Evolutionary conservation across 2,329 filamentous ascomycete species (phyloP).

Genomic region (Zalaria sp.): DNA sequence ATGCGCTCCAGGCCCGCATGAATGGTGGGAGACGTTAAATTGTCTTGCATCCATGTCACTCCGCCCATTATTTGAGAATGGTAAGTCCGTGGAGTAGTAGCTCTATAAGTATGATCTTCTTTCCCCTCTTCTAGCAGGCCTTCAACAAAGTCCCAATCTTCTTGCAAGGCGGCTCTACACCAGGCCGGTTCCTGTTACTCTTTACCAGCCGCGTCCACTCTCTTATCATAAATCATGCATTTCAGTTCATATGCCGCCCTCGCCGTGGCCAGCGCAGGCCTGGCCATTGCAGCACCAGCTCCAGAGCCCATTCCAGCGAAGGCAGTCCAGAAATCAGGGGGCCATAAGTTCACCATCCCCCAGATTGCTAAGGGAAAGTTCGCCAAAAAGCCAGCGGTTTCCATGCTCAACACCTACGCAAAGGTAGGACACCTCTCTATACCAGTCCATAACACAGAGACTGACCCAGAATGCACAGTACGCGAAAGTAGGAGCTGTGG

Average conservation of each 20-base stretch:
- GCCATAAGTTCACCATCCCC: constrained; percentile 12
- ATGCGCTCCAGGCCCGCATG: too few species aligned
- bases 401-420: constrained; percentile 11
- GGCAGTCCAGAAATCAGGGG: constrained; percentile 4
- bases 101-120: neutral
- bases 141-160: too few species aligned
- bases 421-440: constrained; percentile 1
- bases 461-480: constrained; percentile 6
- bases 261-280: constrained; percentile 14
- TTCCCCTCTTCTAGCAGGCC: neutral
- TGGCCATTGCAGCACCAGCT: constrained; percentile 16
- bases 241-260: constrained; percentile 12
- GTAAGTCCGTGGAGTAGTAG: too few species aligned
- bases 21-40: too few species aligned
- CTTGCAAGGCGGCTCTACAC: neutral
- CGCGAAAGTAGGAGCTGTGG: constrained; percentile 13
- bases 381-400: constrained; percentile 15
- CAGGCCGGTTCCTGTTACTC: neutral
- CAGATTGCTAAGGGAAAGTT: constrained; percentile 25
- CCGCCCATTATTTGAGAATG: too few species aligned
- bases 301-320: constrained; percentile 7
- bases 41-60: too few species aligned
- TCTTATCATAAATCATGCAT: constrained; percentile 12
- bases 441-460: neutral
- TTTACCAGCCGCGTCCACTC: neutral